A percentile compares a stretch with the other conserved stretches of the same genome.
Evolutionary conservation across 225 moss, liverwort and hornwort genomes (phyloP).

Genomic region (Straminergon stramineum): DNA sequence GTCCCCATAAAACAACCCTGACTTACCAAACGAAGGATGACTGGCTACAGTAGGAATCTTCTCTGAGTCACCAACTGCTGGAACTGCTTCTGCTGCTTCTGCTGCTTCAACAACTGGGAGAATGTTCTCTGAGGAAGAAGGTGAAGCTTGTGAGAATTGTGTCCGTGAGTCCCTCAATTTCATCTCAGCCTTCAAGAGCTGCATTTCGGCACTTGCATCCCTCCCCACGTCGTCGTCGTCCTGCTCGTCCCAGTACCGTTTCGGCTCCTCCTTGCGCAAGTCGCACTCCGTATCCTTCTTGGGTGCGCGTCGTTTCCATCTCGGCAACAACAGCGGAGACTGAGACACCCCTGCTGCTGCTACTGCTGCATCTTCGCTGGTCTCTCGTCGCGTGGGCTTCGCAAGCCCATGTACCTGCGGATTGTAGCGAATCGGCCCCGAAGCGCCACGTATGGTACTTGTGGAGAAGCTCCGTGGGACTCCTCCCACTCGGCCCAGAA

Average conservation of each 20-base stretch:
- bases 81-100: background rate
- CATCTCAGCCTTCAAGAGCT: conserved; percentile 25
- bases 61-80: background rate
- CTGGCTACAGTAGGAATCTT: background rate
- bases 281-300: conserved; percentile 5
- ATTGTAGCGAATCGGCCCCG: conserved; percentile 39
- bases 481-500: conserved; percentile 7
- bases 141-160: background rate
- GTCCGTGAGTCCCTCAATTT: background rate
- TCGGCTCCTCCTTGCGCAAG: conserved; percentile 5
- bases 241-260: background rate
- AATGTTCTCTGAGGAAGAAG: background rate
- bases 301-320: conserved; percentile 16
- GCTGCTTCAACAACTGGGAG: background rate
- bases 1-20: conserved; percentile 15
- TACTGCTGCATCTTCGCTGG: background rate
- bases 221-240: background rate
- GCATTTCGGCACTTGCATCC: conserved; percentile 15
- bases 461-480: background rate
- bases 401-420: conserved; percentile 14
- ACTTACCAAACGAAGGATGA: background rate
- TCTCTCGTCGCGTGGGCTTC: conserved; percentile 1
- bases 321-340: background rate
- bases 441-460: conserved; percentile 6
- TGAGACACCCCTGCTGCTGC: background rate